Evolutionary conservation across 2,329 filamentous ascomycete genomes (phyloP).

Genomic region (Paraphaeosphaeria sporulosa): DNA sequence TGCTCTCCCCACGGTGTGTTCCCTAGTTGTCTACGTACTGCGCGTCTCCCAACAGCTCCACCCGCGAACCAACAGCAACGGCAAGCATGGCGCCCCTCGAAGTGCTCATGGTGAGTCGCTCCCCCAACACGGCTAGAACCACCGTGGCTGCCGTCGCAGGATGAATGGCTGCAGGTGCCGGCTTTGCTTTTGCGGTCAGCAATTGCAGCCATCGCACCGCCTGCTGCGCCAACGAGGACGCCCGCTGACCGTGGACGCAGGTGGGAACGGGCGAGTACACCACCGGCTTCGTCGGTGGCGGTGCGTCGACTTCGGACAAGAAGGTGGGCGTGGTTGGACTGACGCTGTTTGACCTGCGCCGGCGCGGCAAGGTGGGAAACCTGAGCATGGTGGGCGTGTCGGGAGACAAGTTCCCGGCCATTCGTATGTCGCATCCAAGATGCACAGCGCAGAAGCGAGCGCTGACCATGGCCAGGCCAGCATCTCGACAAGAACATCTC

Average conservation of each 20-base stretch:
- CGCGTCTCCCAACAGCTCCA: background rate
- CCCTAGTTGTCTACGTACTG: background rate
- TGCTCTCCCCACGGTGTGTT: background rate
- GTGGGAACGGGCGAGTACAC: slow-evolving; percentile 97
- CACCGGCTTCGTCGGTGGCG: slow-evolving; percentile 87
- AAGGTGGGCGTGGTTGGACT: slow-evolving; percentile 94
- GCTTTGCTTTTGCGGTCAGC: slow-evolving; percentile 17
- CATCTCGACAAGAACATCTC: slow-evolving; percentile 89
- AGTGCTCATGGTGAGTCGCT: slow-evolving; percentile 55
- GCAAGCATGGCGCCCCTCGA: slow-evolving; percentile 58
- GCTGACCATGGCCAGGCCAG: slow-evolving; percentile 63
- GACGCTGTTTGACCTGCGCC: slow-evolving; percentile 86
- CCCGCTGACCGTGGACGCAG: slow-evolving; percentile 50
- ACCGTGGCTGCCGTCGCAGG: slow-evolving; percentile 19
- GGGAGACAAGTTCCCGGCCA: slow-evolving; percentile 88
- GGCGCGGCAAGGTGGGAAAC: slow-evolving; percentile 85
- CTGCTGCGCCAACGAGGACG: background rate
- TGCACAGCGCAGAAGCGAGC: background rate
- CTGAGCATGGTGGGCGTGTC: slow-evolving; percentile 91
- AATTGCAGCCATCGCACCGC: slow-evolving; percentile 21
- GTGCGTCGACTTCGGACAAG: slow-evolving; percentile 88
- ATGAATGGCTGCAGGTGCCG: slow-evolving; percentile 18
- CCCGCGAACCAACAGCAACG: slow-evolving; percentile 8
- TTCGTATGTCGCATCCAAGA: slow-evolving; percentile 66
- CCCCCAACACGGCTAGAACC: slow-evolving; percentile 11